Base-by-base conservation (phyloP, 192 early-diverging fungal species). In the Coemansia sp. region DNA sequence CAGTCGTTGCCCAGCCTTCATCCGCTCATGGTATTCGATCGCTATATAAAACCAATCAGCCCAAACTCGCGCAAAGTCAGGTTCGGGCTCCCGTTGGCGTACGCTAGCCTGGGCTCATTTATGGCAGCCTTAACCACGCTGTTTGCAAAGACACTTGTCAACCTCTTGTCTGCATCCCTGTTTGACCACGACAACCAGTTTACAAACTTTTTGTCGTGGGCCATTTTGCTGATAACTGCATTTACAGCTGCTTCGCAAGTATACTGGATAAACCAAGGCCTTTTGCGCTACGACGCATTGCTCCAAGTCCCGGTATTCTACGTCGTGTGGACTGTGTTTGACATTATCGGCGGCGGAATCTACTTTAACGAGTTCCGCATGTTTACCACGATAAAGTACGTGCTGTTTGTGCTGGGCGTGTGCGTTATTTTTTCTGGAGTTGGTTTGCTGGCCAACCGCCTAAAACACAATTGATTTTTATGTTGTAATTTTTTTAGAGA, bases 211-310 rank as follows among this genome's bases (percentile, higher is more conserved):
- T 62, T 85, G 19, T 71, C 91, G 4, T 93, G 87, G 86, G 62
- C 85, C 54, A 90, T 93, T 60, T 65, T 89, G 40, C 64, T 83
- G 4, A 85, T 91, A 19, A 93, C 90, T 0, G 82, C 87, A n/a
- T 80, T 87, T 54, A 91, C 90, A 12, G 91, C 90, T 2, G 82
- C 90, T 0, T 84, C 85, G 3, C 91, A 93, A 73, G 85, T 93
- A 22, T 91, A 91, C 68, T 93, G 90, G 89, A 90, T 93, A 42
- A 93, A 89, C 68, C 90, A 89, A 83, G 91, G 91, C 0, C 65
- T 93, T 9, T 83, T 84, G 51, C 80, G 89, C 36, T 93, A 93
- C 67, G 91, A 93, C 57, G 91, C 91, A 0, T 55, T 93, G 56
- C 78, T 93, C 4, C 91, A 93, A 59, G 88, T 93, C 22, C 91